Evolutionary conservation across 2,329 filamentous ascomycete genomes (phyloP), one percentile per base, ranked within the genome.

Genomic region (Arthrinium phaeospermum): DNA sequence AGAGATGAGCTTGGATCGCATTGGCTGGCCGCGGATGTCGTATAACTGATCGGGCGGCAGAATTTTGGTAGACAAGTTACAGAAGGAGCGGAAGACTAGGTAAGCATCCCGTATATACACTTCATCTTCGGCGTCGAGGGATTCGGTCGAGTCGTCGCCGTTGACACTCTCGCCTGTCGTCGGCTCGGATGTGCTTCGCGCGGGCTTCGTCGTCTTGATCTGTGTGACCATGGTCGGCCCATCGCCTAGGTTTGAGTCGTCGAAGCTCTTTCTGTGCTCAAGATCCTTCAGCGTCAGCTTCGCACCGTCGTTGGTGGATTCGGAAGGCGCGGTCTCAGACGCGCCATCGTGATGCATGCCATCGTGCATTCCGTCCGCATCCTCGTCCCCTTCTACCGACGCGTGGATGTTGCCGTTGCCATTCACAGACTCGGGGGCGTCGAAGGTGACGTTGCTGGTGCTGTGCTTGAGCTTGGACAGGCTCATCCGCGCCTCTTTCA

Each of bases 101-200:
- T 98, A 99, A 13, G 96, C 95, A 83, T 99, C 96, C 77, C 96
- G 94, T 77, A 98, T 95, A 80, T 97, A 98, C 27, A 98, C 94
- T 80, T 99, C 96, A 79, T 99, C 96, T 80, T 98, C 95, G 41
- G 88, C 87, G 71, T 92, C 91, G 27, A 91, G 83, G 27, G 86
- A 84, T 71, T 94, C 91, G 34, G 88, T 80, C 30, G 87, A 84
- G 71, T 93, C 90, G 45, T 89, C 86, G 1, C 82, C 80, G 22
- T 85, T 83, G 71, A 86, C 85, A 5, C 57, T 64, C 71, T 93
- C 91, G 4, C 85, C 84, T 1, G 86, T 84, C 12, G 87, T 87
- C 73, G 89, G 86, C 53, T 87, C 88, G 16, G 88, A 89, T 8
- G 85, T 80, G 6, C 89, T 89, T 76, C 80, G 83, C 61, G 82